A percentile compares a stretch with the other conserved stretches of the same genome.
Conservation (phyloP, 2,329 filamentous ascomycete genomes). For the Camillea tinctor region DNA sequence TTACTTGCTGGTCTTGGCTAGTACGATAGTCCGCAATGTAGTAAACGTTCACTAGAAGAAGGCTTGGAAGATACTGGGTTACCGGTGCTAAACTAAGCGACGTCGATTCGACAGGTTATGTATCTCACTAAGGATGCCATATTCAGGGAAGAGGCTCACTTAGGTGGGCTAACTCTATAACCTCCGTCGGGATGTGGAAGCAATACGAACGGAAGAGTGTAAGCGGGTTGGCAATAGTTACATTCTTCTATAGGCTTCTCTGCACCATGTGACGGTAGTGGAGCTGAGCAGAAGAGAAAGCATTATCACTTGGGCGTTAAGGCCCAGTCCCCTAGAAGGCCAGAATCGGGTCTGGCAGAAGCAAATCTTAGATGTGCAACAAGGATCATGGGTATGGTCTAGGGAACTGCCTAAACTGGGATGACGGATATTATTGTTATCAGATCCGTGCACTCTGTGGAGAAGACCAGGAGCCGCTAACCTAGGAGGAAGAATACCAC, state of each 20-base stretch:
- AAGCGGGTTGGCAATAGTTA: not conserved
- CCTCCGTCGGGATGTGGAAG: not conserved
- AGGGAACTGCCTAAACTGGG: not conserved
- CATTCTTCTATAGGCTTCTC: not conserved
- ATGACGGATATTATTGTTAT: not conserved
- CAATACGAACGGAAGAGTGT: not conserved
- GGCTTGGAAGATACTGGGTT: not conserved
- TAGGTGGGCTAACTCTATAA: too few species aligned
- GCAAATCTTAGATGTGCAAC: not conserved
- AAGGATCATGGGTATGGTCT: not conserved
- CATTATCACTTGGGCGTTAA: not conserved
- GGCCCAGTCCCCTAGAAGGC: not conserved
- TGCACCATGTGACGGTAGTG: not conserved
- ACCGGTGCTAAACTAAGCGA: not conserved
- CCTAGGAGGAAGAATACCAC: not conserved
- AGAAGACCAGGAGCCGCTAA: not conserved
- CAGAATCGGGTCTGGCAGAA: too few species aligned
- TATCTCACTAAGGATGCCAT: too few species aligned
- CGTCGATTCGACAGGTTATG: not conserved
- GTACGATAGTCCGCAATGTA: not conserved
- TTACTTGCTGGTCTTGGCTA: not conserved
- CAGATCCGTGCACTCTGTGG: not conserved
- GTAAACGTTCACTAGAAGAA: too few species aligned
- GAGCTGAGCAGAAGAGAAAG: not conserved
- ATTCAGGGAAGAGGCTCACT: too few species aligned